phyloP scores from a whole-genome alignment of 176 grass and related monocot genomes.

The Zea mays region DNA sequence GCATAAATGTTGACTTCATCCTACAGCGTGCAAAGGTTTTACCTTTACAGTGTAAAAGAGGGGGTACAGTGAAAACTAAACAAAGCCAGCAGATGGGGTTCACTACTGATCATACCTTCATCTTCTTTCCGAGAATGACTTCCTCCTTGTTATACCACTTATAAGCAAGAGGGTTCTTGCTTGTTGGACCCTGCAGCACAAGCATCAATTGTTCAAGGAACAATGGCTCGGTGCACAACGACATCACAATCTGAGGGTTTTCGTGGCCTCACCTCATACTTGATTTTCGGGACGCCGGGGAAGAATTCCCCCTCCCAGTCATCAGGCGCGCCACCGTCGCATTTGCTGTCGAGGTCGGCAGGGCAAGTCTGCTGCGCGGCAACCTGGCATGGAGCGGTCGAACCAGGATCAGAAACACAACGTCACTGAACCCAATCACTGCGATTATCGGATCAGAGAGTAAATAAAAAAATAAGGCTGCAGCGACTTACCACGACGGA shows the following conservation, averaged over 20 bases:
- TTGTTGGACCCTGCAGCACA: conserved; percentile 56
- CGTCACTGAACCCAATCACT: background rate
- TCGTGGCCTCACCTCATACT: conserved; percentile 69
- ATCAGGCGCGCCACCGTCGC: conserved; percentile 44
- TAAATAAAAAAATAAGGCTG: too few species aligned
- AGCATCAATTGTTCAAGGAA: background rate
- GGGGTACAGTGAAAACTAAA: background rate
- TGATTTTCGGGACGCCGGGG: conserved; percentile 70
- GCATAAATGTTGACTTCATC: background rate
- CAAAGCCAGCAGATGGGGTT: background rate
- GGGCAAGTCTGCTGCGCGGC: conserved; percentile 50
- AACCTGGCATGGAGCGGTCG: conserved; percentile 27
- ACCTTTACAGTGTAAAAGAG: background rate
- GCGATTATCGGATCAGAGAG: background rate
- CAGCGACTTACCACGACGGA: conserved; percentile 41
- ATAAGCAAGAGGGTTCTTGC: conserved; percentile 85
- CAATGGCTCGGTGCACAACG: background rate
- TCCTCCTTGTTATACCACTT: conserved; percentile 93
- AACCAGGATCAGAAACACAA: background rate
- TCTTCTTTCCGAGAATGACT: conserved; percentile 94
- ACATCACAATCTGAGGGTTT: background rate
- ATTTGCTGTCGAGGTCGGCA: conserved; percentile 58
- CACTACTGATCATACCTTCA: conserved; percentile 56
- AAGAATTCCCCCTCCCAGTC: conserved; percentile 85
- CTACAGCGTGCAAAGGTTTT: background rate